Conservation (phyloP, 495 filamentous ascomycete species). For the Penicillium riverlandense region DNA sequence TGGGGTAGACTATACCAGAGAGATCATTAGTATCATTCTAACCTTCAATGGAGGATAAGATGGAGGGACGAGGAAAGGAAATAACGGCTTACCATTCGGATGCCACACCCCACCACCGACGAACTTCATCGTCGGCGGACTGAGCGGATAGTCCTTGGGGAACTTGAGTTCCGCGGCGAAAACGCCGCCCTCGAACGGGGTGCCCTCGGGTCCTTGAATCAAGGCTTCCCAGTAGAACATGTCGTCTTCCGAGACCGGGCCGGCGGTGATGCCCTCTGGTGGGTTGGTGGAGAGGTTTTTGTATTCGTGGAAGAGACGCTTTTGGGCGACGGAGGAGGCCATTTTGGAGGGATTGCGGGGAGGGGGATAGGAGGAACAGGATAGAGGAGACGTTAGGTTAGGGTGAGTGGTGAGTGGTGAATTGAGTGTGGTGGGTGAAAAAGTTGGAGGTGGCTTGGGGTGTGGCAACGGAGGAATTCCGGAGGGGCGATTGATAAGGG, state of each 20-base stretch:
- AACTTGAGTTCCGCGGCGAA: conserved; percentile 94
- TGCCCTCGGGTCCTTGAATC: conserved; percentile 91
- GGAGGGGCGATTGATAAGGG: conserved; percentile 1
- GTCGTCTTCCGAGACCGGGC: conserved; percentile 89
- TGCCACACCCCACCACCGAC: conserved; percentile 82
- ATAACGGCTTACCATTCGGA: conserved; percentile 67
- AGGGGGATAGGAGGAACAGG: too few species aligned
- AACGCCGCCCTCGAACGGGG: conserved; percentile 90
- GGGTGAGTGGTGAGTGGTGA: background rate
- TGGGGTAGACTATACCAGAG: conserved; percentile 69
- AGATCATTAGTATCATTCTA: too few species aligned
- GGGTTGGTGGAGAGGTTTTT: conserved; percentile 74
- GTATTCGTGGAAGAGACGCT: conserved; percentile 97
- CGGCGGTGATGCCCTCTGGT: conserved; percentile 90
- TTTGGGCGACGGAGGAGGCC: conserved; percentile 58
- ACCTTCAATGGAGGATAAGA: too few species aligned
- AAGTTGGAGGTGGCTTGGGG: background rate
- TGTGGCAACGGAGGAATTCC: conserved; percentile 7
- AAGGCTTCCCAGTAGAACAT: conserved; percentile 95
- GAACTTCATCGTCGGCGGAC: conserved; percentile 93
- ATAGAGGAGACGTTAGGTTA: background rate
- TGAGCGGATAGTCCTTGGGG: conserved; percentile 90
- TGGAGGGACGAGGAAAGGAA: background rate
- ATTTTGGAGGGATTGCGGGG: conserved; percentile 6
- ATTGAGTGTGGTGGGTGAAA: conserved; percentile 2